These are phyloP conservation scores for Ambrosia hybrid DNA, from an alignment of 140 eudicot genomes.

Conservation along the genomic window DNA sequence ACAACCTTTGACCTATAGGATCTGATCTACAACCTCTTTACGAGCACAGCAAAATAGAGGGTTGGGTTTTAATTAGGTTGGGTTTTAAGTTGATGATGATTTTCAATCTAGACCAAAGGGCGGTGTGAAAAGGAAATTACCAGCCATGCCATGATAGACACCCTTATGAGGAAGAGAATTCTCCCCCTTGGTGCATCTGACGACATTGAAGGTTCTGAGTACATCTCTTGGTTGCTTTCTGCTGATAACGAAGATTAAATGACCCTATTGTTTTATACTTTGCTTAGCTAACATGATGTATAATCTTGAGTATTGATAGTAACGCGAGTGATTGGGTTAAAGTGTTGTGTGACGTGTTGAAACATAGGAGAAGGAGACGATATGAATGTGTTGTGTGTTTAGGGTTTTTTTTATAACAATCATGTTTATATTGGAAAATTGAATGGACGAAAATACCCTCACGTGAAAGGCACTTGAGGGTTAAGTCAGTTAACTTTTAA, in stretches of 20 bases:
- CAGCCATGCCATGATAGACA: slow-evolving; percentile 44
- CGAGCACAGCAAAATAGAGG: too few species aligned
- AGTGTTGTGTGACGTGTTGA: too few species aligned
- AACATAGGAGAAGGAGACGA: too few species aligned
- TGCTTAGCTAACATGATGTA: slow-evolving; percentile 6
- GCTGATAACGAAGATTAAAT: slow-evolving; percentile 24
- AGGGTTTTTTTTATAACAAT: too few species aligned
- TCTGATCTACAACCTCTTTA: too few species aligned
- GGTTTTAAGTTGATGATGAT: slow-evolving; percentile 58
- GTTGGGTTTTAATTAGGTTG: too few species aligned
- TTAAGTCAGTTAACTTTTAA: too few species aligned
- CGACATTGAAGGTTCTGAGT: slow-evolving; percentile 39
- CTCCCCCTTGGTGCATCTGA: slow-evolving; percentile 48
- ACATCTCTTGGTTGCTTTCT: slow-evolving; percentile 46
- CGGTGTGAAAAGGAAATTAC: slow-evolving; percentile 66
- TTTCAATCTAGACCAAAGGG: slow-evolving; percentile 67
- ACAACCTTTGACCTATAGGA: too few species aligned
- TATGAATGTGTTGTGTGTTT: too few species aligned
- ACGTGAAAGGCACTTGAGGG: too few species aligned
- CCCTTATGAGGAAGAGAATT: slow-evolving; percentile 62
- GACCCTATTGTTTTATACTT: background rate
- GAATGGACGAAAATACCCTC: too few species aligned
- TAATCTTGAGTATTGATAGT: slow-evolving; percentile 12
- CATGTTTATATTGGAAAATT: too few species aligned
- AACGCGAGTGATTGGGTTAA: background rate